Evolutionary conservation across 1,139 yeast genomes (phyloP), one percentile per base, ranked within the genome.

Genomic region (Hansenula lynferdii): DNA sequence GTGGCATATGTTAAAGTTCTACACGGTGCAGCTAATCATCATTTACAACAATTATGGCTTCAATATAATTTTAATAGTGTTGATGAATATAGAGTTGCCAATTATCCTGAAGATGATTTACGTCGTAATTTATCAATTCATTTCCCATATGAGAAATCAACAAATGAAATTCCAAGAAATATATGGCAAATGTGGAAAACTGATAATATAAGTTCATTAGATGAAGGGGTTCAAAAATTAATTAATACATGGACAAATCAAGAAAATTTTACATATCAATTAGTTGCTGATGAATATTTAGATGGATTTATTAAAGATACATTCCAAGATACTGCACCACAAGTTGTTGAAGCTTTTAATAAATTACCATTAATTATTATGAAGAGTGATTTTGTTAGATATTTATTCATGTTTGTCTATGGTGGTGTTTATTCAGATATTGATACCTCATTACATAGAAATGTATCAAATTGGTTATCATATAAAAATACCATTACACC

Each of bases 381-480:
- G 47, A 81, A 83, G 57, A 94, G 95, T 10, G 96, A 89, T 61
- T 89, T 89, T 53, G 85, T 89, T 68, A 67, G 96, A 42, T 89
- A 89, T 60, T 67, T 89, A 51, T 78, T 89, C 38, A 61, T 89
- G 34, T 78, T 72, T 51, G 95, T 96, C 7, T 70, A 86, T 42
- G 97, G 97, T 22, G 97, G 97, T 2, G 82, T 85, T 2, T 89
- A 89, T 36, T 73, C 92, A 1, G 97, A 89, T 57, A 82, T 89
- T 38, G 97, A 89, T 57, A 89, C 97, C 3, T 25, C 28, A 14
- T 28, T 38, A 14, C 27, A 33, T 18, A 24, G 25, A 14, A 21
- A 30, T 11, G 3, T 30, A 19, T 11, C 19, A 5, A 15, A 30
- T 12, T 31, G 34, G 32, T 14, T 30, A 30, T 21, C 32, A 10